These are phyloP conservation scores for Scheffersomyces amazonensis DNA, from an alignment of 805 yeast genomes.

Conservation along the genomic window DNA sequence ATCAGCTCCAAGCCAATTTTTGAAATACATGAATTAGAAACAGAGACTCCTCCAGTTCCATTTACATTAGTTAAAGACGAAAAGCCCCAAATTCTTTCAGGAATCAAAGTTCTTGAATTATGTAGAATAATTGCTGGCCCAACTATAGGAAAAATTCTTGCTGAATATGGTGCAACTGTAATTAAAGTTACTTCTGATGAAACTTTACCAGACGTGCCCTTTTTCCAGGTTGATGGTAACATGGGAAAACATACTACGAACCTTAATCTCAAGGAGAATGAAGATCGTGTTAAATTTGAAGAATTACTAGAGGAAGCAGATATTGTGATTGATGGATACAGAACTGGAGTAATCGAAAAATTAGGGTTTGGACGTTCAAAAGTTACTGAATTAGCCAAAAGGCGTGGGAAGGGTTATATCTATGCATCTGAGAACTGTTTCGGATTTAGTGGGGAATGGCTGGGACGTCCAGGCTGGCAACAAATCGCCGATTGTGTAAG, in stretches of 20 bases:
- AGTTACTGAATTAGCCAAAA: constrained; percentile 19
- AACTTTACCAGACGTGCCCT: constrained; percentile 27
- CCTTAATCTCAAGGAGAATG: constrained; percentile 22
- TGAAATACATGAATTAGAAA: constrained; percentile 17
- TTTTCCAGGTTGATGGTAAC: constrained; percentile 32
- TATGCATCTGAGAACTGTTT: constrained; percentile 30
- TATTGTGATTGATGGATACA: constrained; percentile 28
- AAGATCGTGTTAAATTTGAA: constrained; percentile 22
- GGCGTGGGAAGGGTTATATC: constrained; percentile 27
- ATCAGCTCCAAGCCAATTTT: constrained; percentile 18
- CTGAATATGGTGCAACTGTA: constrained; percentile 32
- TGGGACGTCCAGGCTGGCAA: constrained; percentile 34
- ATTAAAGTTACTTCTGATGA: constrained; percentile 22
- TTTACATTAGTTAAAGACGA: neutral
- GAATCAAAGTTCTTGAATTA: constrained; percentile 29
- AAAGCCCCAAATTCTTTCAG: constrained; percentile 19
- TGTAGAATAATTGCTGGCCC: constrained; percentile 33
- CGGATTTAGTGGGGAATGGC: constrained; percentile 29
- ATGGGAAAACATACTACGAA: constrained; percentile 30
- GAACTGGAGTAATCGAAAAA: constrained; percentile 24
- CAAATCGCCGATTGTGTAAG: constrained; percentile 33
- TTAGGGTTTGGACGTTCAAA: constrained; percentile 27
- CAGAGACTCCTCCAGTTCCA: constrained; percentile 20
- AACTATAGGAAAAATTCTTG: constrained; percentile 26
- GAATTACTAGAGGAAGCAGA: constrained; percentile 27